Evolutionary conservation across 208 protist genomes (phyloP).

Genomic region (Crithidia brevicula): DNA sequence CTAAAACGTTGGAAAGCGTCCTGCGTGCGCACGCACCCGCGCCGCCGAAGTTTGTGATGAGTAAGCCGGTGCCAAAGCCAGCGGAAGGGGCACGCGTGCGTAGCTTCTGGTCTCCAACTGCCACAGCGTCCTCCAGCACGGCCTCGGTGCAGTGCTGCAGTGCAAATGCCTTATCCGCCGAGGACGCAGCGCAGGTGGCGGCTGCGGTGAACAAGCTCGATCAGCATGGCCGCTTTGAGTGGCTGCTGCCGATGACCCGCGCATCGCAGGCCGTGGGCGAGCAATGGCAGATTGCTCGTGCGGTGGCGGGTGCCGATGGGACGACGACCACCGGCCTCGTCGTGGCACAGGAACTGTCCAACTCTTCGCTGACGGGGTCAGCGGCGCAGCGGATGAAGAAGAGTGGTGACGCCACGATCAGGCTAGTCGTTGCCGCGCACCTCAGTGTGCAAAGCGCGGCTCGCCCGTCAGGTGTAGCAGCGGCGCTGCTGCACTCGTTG

Average conservation of each 20-base stretch:
- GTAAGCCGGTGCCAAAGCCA: constrained; percentile 62
- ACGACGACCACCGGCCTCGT: constrained; percentile 24
- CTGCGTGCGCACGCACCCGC: constrained; percentile 48
- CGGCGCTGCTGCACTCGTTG: constrained; percentile 42
- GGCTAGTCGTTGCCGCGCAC: constrained; percentile 34
- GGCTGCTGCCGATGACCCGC: constrained; percentile 33
- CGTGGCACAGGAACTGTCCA: constrained; percentile 22
- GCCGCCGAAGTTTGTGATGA: constrained; percentile 78
- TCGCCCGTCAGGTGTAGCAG: constrained; percentile 35
- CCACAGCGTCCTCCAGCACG: background rate
- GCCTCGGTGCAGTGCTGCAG: constrained; percentile 25
- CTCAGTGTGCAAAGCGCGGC: constrained; percentile 38
- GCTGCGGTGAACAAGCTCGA: constrained; percentile 25
- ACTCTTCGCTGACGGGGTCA: constrained; percentile 18
- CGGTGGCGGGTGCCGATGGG: background rate
- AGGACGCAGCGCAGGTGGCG: constrained; percentile 27
- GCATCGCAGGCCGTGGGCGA: constrained; percentile 4
- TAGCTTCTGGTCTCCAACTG: constrained; percentile 14
- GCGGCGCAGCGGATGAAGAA: constrained; percentile 19
- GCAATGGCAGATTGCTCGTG: constrained; percentile 32
- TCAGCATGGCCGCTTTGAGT: constrained; percentile 29
- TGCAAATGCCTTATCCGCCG: constrained; percentile 20
- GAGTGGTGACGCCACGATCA: constrained; percentile 3
- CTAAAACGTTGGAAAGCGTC: constrained; percentile 48
- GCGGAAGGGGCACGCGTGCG: background rate